These are phyloP conservation scores for Halenospora varia DNA, from an alignment of 495 filamentous ascomycete species.

Conservation along the genomic window DNA sequence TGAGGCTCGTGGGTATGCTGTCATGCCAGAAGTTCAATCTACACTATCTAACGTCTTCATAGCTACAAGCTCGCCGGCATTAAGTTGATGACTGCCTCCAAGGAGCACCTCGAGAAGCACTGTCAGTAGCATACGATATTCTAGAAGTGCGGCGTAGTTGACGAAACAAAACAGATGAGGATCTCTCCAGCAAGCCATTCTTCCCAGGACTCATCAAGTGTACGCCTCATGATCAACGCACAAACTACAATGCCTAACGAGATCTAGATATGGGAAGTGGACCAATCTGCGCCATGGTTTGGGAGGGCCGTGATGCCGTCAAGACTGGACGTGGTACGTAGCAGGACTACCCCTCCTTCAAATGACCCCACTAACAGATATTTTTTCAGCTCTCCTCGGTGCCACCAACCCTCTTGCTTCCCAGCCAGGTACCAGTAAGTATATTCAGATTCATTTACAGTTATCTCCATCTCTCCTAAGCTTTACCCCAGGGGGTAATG, in stretches of 20 bases:
- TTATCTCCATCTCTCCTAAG: too few species aligned
- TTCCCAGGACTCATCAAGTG: constrained; percentile 89
- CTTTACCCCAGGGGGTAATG: too few species aligned
- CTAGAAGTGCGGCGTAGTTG: constrained; percentile 23
- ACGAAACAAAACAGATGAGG: constrained; percentile 52
- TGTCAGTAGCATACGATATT: constrained; percentile 41
- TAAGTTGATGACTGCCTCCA: constrained; percentile 83
- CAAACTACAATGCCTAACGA: constrained; percentile 27
- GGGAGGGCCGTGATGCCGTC: constrained; percentile 95
- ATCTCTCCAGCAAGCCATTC: constrained; percentile 92
- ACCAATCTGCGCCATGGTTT: constrained; percentile 97
- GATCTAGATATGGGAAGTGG: constrained; percentile 91
- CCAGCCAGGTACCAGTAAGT: constrained; percentile 93
- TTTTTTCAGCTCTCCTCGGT: constrained; percentile 70
- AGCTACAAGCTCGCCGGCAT: constrained; percentile 97
- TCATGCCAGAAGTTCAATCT: neutral
- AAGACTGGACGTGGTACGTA: constrained; percentile 89
- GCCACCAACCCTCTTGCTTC: constrained; percentile 97
- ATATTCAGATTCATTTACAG: too few species aligned
- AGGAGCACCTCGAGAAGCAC: constrained; percentile 96
- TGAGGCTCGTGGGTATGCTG: constrained; percentile 79
- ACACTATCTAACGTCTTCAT: constrained; percentile 22
- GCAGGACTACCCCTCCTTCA: neutral
- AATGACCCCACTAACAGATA: constrained; percentile 13
- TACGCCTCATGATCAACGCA: constrained; percentile 33